Conservation (phyloP, 805 yeast species). For the Zygotorulaspora danielsina region DNA sequence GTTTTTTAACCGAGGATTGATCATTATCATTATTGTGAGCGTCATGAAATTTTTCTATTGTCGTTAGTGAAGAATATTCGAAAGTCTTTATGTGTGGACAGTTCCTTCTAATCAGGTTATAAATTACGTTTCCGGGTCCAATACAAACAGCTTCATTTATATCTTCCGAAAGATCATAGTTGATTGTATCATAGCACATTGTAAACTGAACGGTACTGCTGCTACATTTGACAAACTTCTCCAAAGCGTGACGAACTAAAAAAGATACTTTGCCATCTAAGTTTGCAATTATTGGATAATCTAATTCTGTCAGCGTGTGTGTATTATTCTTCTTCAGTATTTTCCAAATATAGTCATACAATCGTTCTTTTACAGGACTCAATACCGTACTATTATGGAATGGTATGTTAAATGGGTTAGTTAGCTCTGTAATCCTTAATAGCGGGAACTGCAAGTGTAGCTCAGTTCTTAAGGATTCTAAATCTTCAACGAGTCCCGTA, state of each 20-base stretch:
- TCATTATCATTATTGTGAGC: conserved; percentile 15
- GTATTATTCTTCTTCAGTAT: conserved; percentile 29
- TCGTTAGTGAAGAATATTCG: conserved; percentile 28
- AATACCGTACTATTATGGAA: conserved; percentile 34
- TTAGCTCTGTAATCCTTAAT: conserved; percentile 27
- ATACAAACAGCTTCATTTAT: conserved; percentile 24
- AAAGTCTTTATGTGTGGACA: conserved; percentile 20
- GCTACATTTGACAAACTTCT: conserved; percentile 33
- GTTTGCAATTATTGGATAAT: conserved; percentile 32
- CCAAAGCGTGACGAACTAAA: conserved; percentile 31
- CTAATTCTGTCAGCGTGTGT: conserved; percentile 24
- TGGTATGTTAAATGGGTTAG: conserved; percentile 33
- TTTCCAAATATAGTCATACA: conserved; percentile 34
- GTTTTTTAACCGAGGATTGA: not conserved
- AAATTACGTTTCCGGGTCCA: conserved; percentile 35
- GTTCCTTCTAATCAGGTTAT: conserved; percentile 29
- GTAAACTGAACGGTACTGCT: conserved; percentile 35
- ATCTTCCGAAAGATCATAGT: conserved; percentile 14
- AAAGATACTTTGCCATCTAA: conserved; percentile 30
- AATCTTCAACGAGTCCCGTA: conserved; percentile 30
- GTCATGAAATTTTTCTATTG: conserved; percentile 25
- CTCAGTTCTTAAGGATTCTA: conserved; percentile 26
- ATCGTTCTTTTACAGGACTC: conserved; percentile 31
- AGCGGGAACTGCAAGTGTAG: conserved; percentile 23
- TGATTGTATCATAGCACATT: conserved; percentile 32